Percentiles rank a stretch among this genome's conserved stretches.
phyloP scores from a whole-genome alignment of 768 basidiomycete species.

The Termitomyces sp. region DNA sequence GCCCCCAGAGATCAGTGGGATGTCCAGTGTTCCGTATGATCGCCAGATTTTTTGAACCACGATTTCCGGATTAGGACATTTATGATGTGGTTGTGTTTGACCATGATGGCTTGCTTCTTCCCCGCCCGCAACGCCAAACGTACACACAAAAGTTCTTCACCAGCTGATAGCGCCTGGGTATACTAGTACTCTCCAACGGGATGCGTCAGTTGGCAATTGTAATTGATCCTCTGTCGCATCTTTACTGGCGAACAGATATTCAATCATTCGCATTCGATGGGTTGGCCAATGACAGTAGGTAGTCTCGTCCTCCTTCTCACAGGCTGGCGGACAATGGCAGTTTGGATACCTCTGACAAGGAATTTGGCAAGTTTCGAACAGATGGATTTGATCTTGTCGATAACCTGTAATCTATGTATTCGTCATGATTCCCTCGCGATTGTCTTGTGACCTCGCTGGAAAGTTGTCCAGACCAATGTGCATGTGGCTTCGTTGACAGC shows the following conservation, averaged over 20 bases:
- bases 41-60: conserved; percentile 6
- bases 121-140: conserved; percentile 6
- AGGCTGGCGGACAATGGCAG: neutral
- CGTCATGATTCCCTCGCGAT: neutral
- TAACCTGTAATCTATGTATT: no score
- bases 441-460: neutral
- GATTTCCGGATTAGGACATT: conserved; percentile 7
- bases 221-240: neutral
- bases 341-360: neutral
- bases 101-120: neutral
- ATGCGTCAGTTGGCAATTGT: neutral
- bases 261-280: neutral
- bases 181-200: neutral
- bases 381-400: neutral
- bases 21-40: conserved; percentile 2
- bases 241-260: neutral
- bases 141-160: no score
- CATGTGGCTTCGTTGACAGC: no score
- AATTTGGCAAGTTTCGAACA: neutral
- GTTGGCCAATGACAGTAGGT: neutral
- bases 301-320: no score
- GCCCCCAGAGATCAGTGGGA: conserved; percentile 3
- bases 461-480: no score
- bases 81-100: conserved; percentile 1
- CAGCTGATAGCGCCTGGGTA: no score